These are phyloP conservation scores for Mycogone perniciosa DNA, from an alignment of 2,329 filamentous ascomycete species.

Conservation along the genomic window DNA sequence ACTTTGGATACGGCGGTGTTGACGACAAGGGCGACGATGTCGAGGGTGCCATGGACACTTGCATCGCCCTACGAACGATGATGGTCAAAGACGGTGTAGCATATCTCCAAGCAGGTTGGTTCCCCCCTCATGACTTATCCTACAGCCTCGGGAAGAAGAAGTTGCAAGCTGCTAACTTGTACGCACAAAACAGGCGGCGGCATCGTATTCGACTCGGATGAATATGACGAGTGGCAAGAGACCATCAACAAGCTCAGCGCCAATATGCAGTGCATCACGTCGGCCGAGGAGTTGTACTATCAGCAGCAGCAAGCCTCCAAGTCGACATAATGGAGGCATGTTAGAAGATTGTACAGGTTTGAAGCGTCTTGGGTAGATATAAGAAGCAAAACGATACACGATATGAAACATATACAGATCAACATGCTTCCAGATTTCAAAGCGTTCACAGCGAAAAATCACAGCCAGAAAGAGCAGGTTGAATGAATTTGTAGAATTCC, in stretches of 20 bases:
- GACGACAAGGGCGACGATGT: slow-evolving; percentile 54
- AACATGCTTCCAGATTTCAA: too few relatives aligned
- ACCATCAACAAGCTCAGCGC: slow-evolving; percentile 89
- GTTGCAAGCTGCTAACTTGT: slow-evolving; percentile 6
- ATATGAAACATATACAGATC: too few relatives aligned
- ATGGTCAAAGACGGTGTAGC: slow-evolving; percentile 83
- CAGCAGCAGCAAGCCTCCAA: slow-evolving; percentile 25
- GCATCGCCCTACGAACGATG: slow-evolving; percentile 82
- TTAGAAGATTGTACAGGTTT: not conserved
- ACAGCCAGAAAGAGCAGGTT: too few relatives aligned
- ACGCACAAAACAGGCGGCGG: slow-evolving; percentile 54
- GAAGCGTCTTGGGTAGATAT: not conserved
- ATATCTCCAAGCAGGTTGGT: slow-evolving; percentile 73
- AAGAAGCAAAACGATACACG: not conserved
- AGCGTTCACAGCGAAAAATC: too few relatives aligned
- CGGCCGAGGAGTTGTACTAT: slow-evolving; percentile 64
- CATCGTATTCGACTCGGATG: slow-evolving; percentile 91
- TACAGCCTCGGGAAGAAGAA: not conserved
- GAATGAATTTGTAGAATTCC: too few relatives aligned
- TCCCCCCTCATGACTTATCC: not conserved
- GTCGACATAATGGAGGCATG: not conserved
- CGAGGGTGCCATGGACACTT: slow-evolving; percentile 89
- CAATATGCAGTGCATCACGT: slow-evolving; percentile 81
- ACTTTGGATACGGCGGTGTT: slow-evolving; percentile 82
- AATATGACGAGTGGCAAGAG: slow-evolving; percentile 90